Conservation (phyloP, 352 stramenopile genomes). For the Phytophthora rubi region DNA sequence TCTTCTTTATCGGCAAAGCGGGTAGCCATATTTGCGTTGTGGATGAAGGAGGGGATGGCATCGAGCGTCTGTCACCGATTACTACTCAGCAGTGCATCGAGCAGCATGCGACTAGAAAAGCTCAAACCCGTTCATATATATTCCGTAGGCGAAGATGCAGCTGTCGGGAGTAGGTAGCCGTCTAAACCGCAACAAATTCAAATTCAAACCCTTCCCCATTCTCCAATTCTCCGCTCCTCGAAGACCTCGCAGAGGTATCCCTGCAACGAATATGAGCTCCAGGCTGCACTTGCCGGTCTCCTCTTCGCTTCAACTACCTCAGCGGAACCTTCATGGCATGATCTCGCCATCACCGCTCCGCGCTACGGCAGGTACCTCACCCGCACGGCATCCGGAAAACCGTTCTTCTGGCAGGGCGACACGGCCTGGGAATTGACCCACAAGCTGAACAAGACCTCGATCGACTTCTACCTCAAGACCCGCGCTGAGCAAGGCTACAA, state of each 20-base stretch:
- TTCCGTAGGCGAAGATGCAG: too few species aligned
- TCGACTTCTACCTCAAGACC: constrained; percentile 37
- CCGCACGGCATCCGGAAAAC: constrained; percentile 16
- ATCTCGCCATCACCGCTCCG: constrained; percentile 24
- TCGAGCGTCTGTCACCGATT: not conserved
- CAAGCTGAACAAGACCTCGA: constrained; percentile 40
- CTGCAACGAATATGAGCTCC: constrained; percentile 7
- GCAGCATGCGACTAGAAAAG: too few species aligned
- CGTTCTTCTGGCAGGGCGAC: constrained; percentile 37
- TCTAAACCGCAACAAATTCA: too few species aligned
- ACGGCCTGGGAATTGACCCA: constrained; percentile 34
- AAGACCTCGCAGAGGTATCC: not conserved
- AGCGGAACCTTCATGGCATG: constrained; percentile 17
- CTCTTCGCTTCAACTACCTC: constrained; percentile 2
- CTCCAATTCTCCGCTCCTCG: not conserved
- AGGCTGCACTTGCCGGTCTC: constrained; percentile 5
- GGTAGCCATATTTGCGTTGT: not conserved
- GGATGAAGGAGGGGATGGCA: not conserved
- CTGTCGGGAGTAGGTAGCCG: too few species aligned
- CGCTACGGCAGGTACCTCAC: constrained; percentile 25
- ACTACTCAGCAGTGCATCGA: too few species aligned
- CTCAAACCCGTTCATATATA: too few species aligned
- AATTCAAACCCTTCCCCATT: not conserved
- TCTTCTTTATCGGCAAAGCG: not conserved
- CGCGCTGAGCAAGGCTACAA: constrained; percentile 36